Conservation (phyloP, 73 alveolate genomes). For the Stentor roeselii region DNA sequence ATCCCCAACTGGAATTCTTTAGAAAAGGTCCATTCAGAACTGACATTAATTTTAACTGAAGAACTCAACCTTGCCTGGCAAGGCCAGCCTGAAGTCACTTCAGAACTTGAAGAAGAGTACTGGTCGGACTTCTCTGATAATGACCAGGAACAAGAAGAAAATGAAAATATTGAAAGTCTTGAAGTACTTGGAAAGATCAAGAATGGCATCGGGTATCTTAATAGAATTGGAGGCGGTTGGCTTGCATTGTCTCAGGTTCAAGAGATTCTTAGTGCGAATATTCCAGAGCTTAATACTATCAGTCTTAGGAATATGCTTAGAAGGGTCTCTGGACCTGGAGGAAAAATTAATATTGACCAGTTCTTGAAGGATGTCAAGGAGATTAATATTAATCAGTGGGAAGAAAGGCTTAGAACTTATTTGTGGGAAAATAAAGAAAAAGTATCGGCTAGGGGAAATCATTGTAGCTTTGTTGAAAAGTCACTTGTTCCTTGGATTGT, state of each 20-base stretch:
- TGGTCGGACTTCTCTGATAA: slow-evolving; percentile 5
- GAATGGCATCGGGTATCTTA: not conserved
- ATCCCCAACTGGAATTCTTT: not conserved
- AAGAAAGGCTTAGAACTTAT: not conserved
- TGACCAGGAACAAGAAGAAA: not conserved
- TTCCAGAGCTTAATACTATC: not conserved
- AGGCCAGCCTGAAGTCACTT: not conserved
- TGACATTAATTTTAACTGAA: no score
- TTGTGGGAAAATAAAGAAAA: not conserved
- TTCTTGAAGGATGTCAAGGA: not conserved
- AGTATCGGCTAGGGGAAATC: not conserved
- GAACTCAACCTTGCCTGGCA: not conserved
- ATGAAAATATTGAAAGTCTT: not conserved
- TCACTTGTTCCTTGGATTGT: not conserved
- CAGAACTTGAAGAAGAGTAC: not conserved
- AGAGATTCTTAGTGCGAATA: not conserved
- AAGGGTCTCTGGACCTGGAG: not conserved
- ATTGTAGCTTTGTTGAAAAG: not conserved
- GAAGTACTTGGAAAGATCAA: not conserved
- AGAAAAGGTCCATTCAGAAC: not conserved
- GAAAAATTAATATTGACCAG: not conserved
- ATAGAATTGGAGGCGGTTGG: not conserved
- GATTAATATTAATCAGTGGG: not conserved
- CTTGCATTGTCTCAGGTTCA: not conserved
- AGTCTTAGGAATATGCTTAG: not conserved